Conservation (phyloP, 192 early-diverging fungal species). For the Bifiguratus adelaidae region DNA sequence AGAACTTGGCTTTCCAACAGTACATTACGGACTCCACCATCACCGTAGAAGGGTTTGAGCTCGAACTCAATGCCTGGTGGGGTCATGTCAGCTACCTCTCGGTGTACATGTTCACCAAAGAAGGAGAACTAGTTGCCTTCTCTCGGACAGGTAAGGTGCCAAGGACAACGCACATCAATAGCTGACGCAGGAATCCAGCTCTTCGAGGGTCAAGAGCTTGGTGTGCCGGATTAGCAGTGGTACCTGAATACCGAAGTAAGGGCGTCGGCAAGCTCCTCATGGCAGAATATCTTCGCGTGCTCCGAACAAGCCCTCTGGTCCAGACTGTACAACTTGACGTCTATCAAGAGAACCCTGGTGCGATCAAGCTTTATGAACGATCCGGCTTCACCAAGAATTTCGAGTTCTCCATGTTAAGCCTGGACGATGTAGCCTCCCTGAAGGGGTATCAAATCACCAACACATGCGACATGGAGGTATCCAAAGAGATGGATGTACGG, state of each 20-base stretch:
- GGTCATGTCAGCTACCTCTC: too few species aligned
- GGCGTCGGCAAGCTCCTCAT: background rate
- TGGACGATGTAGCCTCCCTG: too few species aligned
- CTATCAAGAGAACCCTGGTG: background rate
- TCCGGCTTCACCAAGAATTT: background rate
- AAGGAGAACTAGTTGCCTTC: background rate
- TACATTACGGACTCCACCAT: background rate
- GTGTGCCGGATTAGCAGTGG: background rate
- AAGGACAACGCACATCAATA: too few species aligned
- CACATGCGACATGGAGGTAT: too few species aligned
- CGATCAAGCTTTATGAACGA: background rate
- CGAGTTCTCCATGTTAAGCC: too few species aligned
- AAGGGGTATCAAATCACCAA: too few species aligned
- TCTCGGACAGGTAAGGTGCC: background rate
- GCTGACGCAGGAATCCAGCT: too few species aligned
- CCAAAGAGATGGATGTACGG: too few species aligned
- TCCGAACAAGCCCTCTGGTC: background rate
- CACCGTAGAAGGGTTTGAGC: background rate
- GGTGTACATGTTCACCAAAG: background rate
- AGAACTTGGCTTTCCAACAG: background rate
- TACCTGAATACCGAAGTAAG: constrained; percentile 2
- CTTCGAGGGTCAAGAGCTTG: constrained; percentile 1
- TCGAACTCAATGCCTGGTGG: too few species aligned
- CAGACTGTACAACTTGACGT: background rate
- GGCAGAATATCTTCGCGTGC: background rate